phyloP scores from a whole-genome alignment of 2,329 filamentous ascomycete genomes.

The Colletotrichum tabaci region DNA sequence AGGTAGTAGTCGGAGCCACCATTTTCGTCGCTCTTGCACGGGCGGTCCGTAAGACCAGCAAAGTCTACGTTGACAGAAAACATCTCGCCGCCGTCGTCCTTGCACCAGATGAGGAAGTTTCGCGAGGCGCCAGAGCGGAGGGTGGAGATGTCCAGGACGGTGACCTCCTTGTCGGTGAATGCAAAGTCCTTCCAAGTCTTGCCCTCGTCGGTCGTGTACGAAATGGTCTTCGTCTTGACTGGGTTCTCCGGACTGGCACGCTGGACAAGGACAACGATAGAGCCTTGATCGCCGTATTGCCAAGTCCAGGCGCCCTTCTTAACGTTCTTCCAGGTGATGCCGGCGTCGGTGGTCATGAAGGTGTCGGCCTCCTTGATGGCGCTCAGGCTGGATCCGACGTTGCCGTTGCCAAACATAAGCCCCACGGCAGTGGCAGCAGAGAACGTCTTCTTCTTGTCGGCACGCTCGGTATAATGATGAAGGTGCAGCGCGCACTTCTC shows the following conservation, averaged over 20 bases:
- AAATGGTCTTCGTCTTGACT: slow-evolving; percentile 77
- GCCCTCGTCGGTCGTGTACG: slow-evolving; percentile 87
- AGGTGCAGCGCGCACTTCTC: slow-evolving; percentile 89
- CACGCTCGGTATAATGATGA: slow-evolving; percentile 94
- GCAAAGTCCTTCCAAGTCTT: slow-evolving; percentile 81
- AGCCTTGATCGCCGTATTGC: slow-evolving; percentile 96
- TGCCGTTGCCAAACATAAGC: slow-evolving; percentile 91
- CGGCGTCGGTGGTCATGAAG: slow-evolving; percentile 93
- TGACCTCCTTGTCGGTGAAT: slow-evolving; percentile 80
- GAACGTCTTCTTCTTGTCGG: slow-evolving; percentile 86
- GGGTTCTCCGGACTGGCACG: slow-evolving; percentile 77
- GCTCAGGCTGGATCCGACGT: slow-evolving; percentile 82
- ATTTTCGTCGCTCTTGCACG: slow-evolving; percentile 79
- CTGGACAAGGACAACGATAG: slow-evolving; percentile 89
- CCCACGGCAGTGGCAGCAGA: slow-evolving; percentile 91
- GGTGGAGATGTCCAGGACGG: slow-evolving; percentile 86
- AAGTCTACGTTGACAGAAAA: slow-evolving; percentile 92
- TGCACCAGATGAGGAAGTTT: slow-evolving; percentile 93
- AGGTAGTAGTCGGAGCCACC: slow-evolving; percentile 76
- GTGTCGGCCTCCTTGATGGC: slow-evolving; percentile 83
- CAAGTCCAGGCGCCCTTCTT: slow-evolving; percentile 92
- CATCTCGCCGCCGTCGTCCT: slow-evolving; percentile 68
- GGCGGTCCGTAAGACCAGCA: slow-evolving; percentile 79
- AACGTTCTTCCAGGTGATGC: slow-evolving; percentile 86
- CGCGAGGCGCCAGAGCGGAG: slow-evolving; percentile 90